Base-by-base conservation (phyloP, 345 rosid species). In the Sisymbrium altissimum region DNA sequence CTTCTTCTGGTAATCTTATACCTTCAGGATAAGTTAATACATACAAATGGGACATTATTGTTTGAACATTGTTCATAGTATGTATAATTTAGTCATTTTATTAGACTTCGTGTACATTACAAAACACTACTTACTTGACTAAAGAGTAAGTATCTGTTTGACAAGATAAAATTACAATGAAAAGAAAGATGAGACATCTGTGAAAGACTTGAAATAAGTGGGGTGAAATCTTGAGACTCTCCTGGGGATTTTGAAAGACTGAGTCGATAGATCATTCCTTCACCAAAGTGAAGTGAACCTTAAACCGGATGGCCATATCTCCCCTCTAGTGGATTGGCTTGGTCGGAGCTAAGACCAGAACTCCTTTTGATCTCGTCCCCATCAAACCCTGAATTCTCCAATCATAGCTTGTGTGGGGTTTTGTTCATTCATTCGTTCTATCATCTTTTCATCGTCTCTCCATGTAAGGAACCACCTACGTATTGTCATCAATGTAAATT, bases 381-480 rank as follows among this genome's bases (percentile, higher is more conserved):
- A 44, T 44, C 35, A 27, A 7, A n/a, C 18, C 19, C 32, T 12
- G 13, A 43, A 3, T 9, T 15, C 46, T 35, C n/a, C 33, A 39
- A 4, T 25, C 14, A 56, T 32, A n/a, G 53, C 40, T 21, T 66
- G 70, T 10, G 68, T 41, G 66, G 12, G 38, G 13, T 15, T 17
- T 38, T 14, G 30, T 52, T 64, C 41, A 41, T 66, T 57, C 59
- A 2, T 49, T 39, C 49, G 5, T 18, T 46, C 53, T 13, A n/a
- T 36, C 33, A 57, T 48, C 61, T 48, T 49, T 59, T 60, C 66
- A 56, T 27, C 17, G 66, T 73, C 73, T 75, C 73, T 30, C 62
- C 61, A 46, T 27, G 56, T 41, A 66, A 50, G 74, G 62, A 60
- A 52, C 64, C 56, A 66, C 78, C 73, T 74, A 19, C 13, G 12